Evolutionary conservation across 2,329 filamentous ascomycete genomes (phyloP), one percentile per base, ranked within the genome.

Genomic region (Gnomoniopsis smithogilvyi): DNA sequence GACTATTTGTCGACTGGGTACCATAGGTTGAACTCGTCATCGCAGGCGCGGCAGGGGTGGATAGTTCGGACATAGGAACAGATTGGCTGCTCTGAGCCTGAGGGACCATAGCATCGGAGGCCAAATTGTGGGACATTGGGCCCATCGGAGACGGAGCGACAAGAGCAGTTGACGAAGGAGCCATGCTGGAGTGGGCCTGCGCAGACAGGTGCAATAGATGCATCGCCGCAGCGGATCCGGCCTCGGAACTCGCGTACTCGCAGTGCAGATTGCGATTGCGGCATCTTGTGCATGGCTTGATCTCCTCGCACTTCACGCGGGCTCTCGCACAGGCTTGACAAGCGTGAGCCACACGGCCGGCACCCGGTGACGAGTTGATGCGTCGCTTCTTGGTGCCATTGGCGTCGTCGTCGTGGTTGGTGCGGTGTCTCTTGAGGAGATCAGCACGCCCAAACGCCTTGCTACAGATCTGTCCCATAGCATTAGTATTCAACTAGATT

Each of bases 401-500:
- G 38, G 70, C 69, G 60, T 72, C 68, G 62, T 80, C 79, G 26
- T 78, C 73, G 62, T 83, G 81, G 62, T 82, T 82, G 48, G 76
- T 69, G 46, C 78, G 74, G 64, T 83, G 80, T 15, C 81, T 76
- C 63, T 81, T 81, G 54, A 82, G 72, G 12, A 83, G 72, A 65
- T 83, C 80, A 58, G 80, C 80, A 21, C 80, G 75, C 11, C 79
- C 78, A 66, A 83, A 83, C 6, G 78, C 77, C 65, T 83, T 83
- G 57, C 78, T 75, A 63, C 80, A 82, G 57, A 83, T 72, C 43
- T 78, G 71, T 30, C 60, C 65, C 22, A 55, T 53, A 47, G 30
- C 63, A 66, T 63, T 66, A 68, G 63, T 57, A 24, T 22, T 30
- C 48, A 43, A 6, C 22, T 15, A 45, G 34, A 17, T 21, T 19